Conservation (phyloP, 192 early-diverging fungal genomes). For the Mortierella claussenii region DNA sequence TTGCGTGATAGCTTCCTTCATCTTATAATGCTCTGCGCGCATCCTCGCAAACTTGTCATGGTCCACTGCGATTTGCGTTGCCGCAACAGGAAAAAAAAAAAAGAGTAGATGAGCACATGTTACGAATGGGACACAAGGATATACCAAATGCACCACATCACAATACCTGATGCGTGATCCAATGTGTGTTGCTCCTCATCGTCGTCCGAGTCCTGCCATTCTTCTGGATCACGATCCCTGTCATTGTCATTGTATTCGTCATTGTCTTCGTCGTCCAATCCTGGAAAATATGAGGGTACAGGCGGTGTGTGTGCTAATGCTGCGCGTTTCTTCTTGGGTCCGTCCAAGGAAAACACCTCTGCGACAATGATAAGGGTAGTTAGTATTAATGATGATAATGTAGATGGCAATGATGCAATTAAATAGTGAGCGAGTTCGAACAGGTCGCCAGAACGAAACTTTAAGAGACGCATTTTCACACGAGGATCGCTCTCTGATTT, state of each 20-base stretch:
- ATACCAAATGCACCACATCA: background rate
- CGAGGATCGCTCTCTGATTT: too few species aligned
- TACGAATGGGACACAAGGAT: background rate
- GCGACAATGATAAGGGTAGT: too few species aligned
- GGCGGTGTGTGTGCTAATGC: conserved; percentile 59
- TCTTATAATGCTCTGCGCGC: conserved; percentile 91
- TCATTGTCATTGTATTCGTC: conserved; percentile 56
- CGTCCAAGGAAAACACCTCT: conserved; percentile 42
- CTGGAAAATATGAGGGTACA: conserved; percentile 61
- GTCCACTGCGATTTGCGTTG: conserved; percentile 59
- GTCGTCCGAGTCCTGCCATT: conserved; percentile 65
- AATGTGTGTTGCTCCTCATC: conserved; percentile 56
- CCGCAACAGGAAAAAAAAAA: conserved; percentile 1
- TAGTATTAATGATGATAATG: too few species aligned
- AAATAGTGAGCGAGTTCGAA: too few species aligned
- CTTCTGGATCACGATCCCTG: conserved; percentile 69
- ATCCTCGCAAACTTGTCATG: conserved; percentile 80
- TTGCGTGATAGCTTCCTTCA: conserved; percentile 75
- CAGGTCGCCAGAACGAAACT: too few species aligned
- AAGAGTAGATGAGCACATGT: background rate
- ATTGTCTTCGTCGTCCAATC: conserved; percentile 50
- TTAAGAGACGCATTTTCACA: too few species aligned
- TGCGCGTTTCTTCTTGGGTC: conserved; percentile 48
- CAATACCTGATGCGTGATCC: conserved; percentile 6
- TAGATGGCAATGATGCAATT: too few species aligned